These are phyloP conservation scores for Alternaria alternata DNA, from an alignment of 2,329 filamentous ascomycete genomes.

Conservation along the genomic window DNA sequence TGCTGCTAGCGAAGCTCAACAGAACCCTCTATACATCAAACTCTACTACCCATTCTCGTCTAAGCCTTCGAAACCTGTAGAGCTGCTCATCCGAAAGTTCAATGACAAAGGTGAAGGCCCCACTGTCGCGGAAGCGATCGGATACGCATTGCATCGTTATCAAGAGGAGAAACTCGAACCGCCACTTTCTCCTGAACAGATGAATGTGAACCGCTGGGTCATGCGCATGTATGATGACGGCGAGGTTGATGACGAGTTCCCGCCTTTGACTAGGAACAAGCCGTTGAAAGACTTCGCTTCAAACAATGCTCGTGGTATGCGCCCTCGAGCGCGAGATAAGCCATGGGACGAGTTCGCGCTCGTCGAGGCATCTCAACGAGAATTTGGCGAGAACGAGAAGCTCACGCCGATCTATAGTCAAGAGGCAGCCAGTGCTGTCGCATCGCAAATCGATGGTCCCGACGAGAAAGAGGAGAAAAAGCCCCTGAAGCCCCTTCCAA, in stretches of 20 bases:
- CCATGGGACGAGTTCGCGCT: constrained; percentile 85
- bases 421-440: constrained; percentile 53
- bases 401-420: constrained; percentile 72
- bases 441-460: constrained; percentile 28
- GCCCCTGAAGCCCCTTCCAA: constrained; percentile 41
- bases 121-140: constrained; percentile 82
- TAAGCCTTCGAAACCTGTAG: constrained; percentile 69
- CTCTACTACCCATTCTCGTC: constrained; percentile 79
- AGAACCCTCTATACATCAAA: constrained; percentile 75
- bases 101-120: constrained; percentile 75
- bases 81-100: constrained; percentile 74
- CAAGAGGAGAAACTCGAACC: constrained; percentile 79
- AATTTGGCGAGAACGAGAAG: constrained; percentile 73
- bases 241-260: constrained; percentile 86
- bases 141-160: constrained; percentile 79
- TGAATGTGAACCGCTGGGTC: constrained; percentile 83
- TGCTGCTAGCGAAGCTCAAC: constrained; percentile 74
- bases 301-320: constrained; percentile 74
- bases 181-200: constrained; percentile 68
- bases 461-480: constrained; percentile 32
- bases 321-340: constrained; percentile 74
- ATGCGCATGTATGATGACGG: constrained; percentile 84
- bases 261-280: constrained; percentile 76
- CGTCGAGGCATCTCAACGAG: constrained; percentile 73
- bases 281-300: constrained; percentile 79